Base-by-base conservation (phyloP, 75 land plant species). In the Pinus albicaulis region DNA sequence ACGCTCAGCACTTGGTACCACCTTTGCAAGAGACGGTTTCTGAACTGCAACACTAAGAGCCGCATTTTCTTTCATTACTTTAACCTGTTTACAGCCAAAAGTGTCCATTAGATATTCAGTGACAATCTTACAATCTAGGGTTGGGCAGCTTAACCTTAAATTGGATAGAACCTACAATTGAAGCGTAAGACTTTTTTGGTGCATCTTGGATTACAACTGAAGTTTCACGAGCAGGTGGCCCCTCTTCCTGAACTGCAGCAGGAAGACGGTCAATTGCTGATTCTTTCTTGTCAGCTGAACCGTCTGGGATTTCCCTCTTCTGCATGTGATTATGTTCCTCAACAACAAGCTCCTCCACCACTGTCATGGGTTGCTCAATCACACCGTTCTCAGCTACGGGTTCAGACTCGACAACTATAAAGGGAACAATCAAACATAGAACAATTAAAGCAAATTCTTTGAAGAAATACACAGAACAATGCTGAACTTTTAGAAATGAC, bases 131-230 rank as follows among this genome's bases (percentile, higher is more conserved):
- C 73, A 64, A 28, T 7, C 25, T 56, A 55, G 20, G 63, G 63
- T n/a, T n/a, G 24, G 22, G 3, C 25, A n/a, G n/a, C 13, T 56
- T 73, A 56, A 55, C 26, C 7, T 52, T 13, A 3, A 73, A 41
- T 55, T 73, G 10, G 16, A 52, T 23, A 38, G 28, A 26, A 87
- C 96, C 83, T 73, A 93, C 93, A 85, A 94, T 94, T 26, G 98
- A 94, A 12, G 98, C 98, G 85, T 94, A 94, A 24, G 98, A 92
- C 34, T 86, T 88, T 76, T 94, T 92, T 58, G 81, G 86, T 61
- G 65, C 72, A 62, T 87, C 88, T 19, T 68, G 84, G 10, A 70
- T 66, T 11, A 44, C 61, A 81, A 28, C 15, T 11, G 80, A 31
- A 57, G 72, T 53, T 56, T 88, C 75, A 44, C 53, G 57, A 15